Evolutionary conservation across 805 yeast species (phyloP).

Genomic region (Yarrowia porcina): DNA sequence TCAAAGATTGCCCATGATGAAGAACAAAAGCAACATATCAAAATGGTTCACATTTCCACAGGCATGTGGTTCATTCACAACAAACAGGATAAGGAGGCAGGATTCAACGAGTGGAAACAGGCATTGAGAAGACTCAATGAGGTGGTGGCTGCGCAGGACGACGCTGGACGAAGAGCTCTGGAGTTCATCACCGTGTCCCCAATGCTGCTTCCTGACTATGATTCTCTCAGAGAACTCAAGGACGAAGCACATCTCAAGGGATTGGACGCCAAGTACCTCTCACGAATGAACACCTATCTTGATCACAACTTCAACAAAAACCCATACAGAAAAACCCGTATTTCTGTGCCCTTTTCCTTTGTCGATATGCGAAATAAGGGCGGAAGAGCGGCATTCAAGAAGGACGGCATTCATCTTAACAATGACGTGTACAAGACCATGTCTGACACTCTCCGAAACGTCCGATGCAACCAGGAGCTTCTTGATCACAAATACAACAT

Average conservation of each 20-base stretch:
- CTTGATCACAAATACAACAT: slow-evolving; percentile 8
- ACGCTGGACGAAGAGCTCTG: slow-evolving; percentile 18
- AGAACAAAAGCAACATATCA: neutral
- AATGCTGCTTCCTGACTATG: slow-evolving; percentile 14
- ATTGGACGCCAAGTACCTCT: neutral
- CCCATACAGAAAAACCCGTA: slow-evolving; percentile 27
- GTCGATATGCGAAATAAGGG: slow-evolving; percentile 28
- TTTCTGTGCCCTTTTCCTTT: slow-evolving; percentile 30
- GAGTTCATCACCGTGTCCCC: slow-evolving; percentile 30
- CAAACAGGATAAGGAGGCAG: slow-evolving; percentile 29
- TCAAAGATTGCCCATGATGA: neutral
- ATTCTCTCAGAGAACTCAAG: neutral
- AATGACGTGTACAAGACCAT: slow-evolving; percentile 28
- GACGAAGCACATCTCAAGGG: neutral
- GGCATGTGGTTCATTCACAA: slow-evolving; percentile 27
- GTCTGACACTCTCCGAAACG: slow-evolving; percentile 30
- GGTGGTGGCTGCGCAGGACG: slow-evolving; percentile 12
- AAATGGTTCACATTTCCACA: slow-evolving; percentile 11
- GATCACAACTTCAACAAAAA: slow-evolving; percentile 21
- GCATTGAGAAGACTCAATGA: slow-evolving; percentile 12
- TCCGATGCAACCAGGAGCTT: slow-evolving; percentile 32
- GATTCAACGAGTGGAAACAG: slow-evolving; percentile 17
- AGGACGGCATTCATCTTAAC: slow-evolving; percentile 30
- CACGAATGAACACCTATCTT: slow-evolving; percentile 9
- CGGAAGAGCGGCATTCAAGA: slow-evolving; percentile 26